Base-by-base conservation (phyloP, 164 flowering plant species). In the Nelumbo lutea region DNA sequence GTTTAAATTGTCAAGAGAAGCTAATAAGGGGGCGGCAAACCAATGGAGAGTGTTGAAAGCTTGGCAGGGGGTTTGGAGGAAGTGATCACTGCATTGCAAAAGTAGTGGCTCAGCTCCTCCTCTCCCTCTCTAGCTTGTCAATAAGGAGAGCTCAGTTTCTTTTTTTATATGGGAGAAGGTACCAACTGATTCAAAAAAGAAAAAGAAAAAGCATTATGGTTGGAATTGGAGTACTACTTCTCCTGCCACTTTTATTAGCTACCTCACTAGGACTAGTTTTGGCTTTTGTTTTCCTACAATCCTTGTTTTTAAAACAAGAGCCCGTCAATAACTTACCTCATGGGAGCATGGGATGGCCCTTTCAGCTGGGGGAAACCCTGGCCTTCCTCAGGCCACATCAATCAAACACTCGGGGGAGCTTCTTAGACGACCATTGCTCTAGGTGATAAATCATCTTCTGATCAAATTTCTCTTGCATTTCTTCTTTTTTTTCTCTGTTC, bases 341-440 rank as follows among this genome's bases (percentile, higher is more conserved):
- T 59, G 97, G 97, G 1, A 84, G 70, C 82, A 81, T 86, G 88
- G 94, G 96, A 14, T 88, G 84, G 88, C 96, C 96, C 42, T 67
- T 88, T 27, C 27, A 27, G 3, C 1, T 79, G 3, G 97, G 97
- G 10, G 91, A 92, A 64, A 92, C 96, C 39, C 76, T 84, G 47
- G 70, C 72, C 65, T 86, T 78, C 72, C 83, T 90, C 72, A 83
- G 79, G 68, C 94, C 97, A 40, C 97, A 92, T 71, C 65, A 67
- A 42, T 90, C 97, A 43, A 78, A 76, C 73, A 77, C 91, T 38
- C 40, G 78, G 2, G 94, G 94, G 40, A 59, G 10, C 62, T 92
- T 85, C 83, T 76, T 92, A 57, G 76, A 85, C 73, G 68, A 84
- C 14, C 96, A 75, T 74, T 82, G 84, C 80, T 74, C 85, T 55